A percentile compares a stretch with the other conserved stretches of the same genome.
Conservation (phyloP, 495 filamentous ascomycete genomes). For the Talaromyces wortmannii region DNA sequence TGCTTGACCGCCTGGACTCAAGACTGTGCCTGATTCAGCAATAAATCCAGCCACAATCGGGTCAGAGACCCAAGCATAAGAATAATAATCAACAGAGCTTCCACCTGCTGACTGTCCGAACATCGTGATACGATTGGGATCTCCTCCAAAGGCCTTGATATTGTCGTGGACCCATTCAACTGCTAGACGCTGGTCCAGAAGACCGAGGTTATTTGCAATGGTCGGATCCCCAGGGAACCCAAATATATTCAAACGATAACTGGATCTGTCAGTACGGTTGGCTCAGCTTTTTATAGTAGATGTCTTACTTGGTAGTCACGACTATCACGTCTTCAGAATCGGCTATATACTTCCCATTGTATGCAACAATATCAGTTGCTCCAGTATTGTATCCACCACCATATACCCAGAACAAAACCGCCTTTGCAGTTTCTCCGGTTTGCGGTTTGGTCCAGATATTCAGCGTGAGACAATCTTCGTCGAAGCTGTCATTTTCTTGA, state of each 20-base stretch:
- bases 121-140: conserved; percentile 25
- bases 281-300: conserved; percentile 10
- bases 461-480: conserved; percentile 30
- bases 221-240: conserved; percentile 26
- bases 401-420: conserved; percentile 25
- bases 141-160: conserved; percentile 29
- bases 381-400: conserved; percentile 19
- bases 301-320: conserved; percentile 30
- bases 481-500: conserved; percentile 9
- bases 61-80: conserved; percentile 20
- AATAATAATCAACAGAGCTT: conserved; percentile 17
- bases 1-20: neutral
- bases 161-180: conserved; percentile 29
- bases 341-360: conserved; percentile 22
- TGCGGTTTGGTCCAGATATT: conserved; percentile 30
- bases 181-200: conserved; percentile 30
- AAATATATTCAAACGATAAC: conserved; percentile 28
- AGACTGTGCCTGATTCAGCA: conserved; percentile 11
- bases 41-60: conserved; percentile 21
- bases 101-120: conserved; percentile 25
- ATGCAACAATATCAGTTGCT: conserved; percentile 16
- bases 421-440: conserved; percentile 16
- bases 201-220: conserved; percentile 19
- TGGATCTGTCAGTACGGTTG: conserved; percentile 11
- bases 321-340: conserved; percentile 35